Base-by-base conservation (phyloP, 305 asterid genomes). In the Solanum hybrid region DNA sequence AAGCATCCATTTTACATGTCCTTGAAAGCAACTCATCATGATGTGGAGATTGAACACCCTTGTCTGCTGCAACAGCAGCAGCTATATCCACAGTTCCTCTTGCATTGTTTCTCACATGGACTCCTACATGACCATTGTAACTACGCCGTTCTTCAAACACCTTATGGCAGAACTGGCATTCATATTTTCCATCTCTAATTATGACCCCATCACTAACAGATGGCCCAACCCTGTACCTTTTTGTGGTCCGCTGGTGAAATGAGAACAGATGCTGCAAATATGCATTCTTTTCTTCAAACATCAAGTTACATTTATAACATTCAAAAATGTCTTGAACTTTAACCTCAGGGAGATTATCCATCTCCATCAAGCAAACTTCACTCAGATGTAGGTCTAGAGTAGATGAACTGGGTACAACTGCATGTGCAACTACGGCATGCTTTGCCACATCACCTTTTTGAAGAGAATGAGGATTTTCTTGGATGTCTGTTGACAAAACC, bases 131-230 rank as follows among this genome's bases (percentile, higher is more conserved):
- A 73, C 97, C 98, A 93, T 91, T 94, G 92, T 95, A 97, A 90
- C 95, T 94, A 77, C 95, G 96, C 92, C 95, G 92, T 92, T 97
- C 99, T 15, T 93, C 90, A 91, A 97, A 96, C 82, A 96, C 94
- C 94, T 96, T 95, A 93, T 97, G 99, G 93, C 99, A 96, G 93
- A 95, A 95, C 90, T 96, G 99, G 92, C 99, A 96, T 92, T 96
- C 98, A 79, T 91, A 97, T 92, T 96, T 95, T 73, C 98, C 98
- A 88, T 96, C 97, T 93, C 89, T 94, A 79, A 95, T 94, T 79
- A 97, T 95, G 89, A 95, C 98, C 39, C 98, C 98, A 85, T 96
- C 98, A 65, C 95, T 96, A 80, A 96, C 93, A 89, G 96, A 91
- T 7, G 93, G 92, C 94, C 98, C 96, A 75, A 94, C 86, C 89